phyloP scores from a whole-genome alignment of 164 flowering plant species.

The Berberis thunbergii region DNA sequence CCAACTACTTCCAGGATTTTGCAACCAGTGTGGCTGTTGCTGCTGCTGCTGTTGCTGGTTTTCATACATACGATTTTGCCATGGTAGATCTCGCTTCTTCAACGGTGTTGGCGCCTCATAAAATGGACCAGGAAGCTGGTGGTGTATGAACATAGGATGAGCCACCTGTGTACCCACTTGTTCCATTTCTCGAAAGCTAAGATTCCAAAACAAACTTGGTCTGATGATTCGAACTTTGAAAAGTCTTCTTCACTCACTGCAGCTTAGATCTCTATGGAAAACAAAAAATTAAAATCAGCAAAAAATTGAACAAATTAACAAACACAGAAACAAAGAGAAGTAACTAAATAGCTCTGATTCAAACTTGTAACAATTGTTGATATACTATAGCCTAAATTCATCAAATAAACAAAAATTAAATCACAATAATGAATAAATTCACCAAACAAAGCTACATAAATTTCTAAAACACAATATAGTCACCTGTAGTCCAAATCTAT shows the following conservation, averaged over 20 bases:
- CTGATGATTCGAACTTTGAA: not conserved
- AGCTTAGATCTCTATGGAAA: constrained; percentile 5
- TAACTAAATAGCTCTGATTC: not conserved
- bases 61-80: constrained; percentile 20
- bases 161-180: constrained; percentile 63
- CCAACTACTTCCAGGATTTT: constrained; percentile 35
- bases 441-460: too few relatives aligned
- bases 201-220: not conserved
- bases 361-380: too few relatives aligned
- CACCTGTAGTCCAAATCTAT: too few relatives aligned
- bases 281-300: not conserved
- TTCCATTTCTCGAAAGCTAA: constrained; percentile 1
- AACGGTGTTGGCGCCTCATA: constrained; percentile 35
- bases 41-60: constrained; percentile 24
- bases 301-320: not conserved
- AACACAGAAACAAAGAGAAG: not conserved
- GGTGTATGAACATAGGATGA: constrained; percentile 51
- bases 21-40: constrained; percentile 18
- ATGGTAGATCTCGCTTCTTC: constrained; percentile 57
- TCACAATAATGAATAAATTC: too few relatives aligned
- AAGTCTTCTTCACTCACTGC: not conserved
- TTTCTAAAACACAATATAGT: too few relatives aligned
- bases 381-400: too few relatives aligned
- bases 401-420: too few relatives aligned
- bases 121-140: constrained; percentile 31